Base-by-base conservation (phyloP, 371 early-diverging fungal genomes). In the Rhizopus delemar region DNA sequence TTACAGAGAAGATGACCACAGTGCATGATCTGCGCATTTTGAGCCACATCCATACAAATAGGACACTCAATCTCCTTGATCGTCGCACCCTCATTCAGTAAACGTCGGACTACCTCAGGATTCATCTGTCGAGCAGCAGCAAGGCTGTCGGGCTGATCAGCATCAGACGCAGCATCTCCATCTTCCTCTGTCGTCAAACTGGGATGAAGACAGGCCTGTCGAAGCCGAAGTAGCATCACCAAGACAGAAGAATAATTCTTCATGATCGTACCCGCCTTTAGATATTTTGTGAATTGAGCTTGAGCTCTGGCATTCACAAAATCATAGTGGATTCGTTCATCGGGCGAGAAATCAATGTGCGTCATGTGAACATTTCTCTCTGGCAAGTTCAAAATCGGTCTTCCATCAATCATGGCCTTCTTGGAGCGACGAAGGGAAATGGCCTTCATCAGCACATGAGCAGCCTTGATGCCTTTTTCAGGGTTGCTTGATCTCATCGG, bases 341-440 rank as follows among this genome's bases (percentile, higher is more conserved):
- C 75, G 0, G 41, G 36, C 0, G 82, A 64, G 52, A 92, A 88
- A 4, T 80, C 75, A 8, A 82, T 73, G n/a, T 73, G 66, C 0
- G 74, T 76, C 57, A 84, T 71, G 7, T 82, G 64, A 3, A 89
- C 83, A 39, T 78, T 78, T 29, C 88, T 78, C 3, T 68, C 71
- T 0, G 90, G 90, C 5, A 90, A 75, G 0, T 72, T 45, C 5
- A 92, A 63, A 38, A 92, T 79, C 12, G 88, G 88, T 39, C 78
- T 75, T 31, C 91, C 92, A 56, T 89, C 87, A 11, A 89, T 73
- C 48, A 57, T 46, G 13, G 74, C 73, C 15, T 71, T 68, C 57
- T 92, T 92, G 5, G 85, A 85, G 13, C 92, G 75, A 39, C 92
- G 81, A 8, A 92, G 68, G 45, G 85, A 73, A n/a, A 90, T 77